These are phyloP conservation scores for Oryza longistaminata DNA, from an alignment of 176 grass and related monocot genomes.

Conservation along the genomic window DNA sequence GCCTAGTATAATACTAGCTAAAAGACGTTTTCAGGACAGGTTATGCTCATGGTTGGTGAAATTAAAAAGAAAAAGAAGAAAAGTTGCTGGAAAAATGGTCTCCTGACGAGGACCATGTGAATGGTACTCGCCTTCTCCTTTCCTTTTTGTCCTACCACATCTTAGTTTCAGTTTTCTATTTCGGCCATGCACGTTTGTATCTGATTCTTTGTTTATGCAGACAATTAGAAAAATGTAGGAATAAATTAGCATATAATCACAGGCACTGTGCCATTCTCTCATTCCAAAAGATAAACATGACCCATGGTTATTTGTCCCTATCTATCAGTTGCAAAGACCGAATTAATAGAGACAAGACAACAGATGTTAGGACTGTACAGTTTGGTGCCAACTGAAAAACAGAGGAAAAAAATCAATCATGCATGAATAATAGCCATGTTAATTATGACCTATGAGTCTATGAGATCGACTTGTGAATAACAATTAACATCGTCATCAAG, in stretches of 20 bases:
- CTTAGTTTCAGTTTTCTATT: not conserved
- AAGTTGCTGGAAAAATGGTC: slow-evolving; percentile 8
- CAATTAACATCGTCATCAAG: not conserved
- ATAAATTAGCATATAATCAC: not conserved
- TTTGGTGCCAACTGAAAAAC: not conserved
- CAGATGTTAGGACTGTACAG: not conserved
- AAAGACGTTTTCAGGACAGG: slow-evolving; percentile 35
- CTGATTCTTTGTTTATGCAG: not conserved
- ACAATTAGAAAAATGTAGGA: not conserved
- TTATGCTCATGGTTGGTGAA: slow-evolving; percentile 46
- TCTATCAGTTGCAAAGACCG: slow-evolving; percentile 9
- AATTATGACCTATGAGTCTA: not conserved
- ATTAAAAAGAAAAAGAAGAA: not conserved
- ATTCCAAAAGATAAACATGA: not conserved
- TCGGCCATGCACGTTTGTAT: not conserved
- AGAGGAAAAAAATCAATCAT: not conserved
- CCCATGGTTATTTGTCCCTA: slow-evolving; percentile 1
- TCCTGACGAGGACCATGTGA: slow-evolving; percentile 18
- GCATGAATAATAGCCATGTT: not conserved
- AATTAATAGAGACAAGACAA: not conserved
- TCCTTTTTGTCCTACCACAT: not conserved
- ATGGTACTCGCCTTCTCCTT: not conserved
- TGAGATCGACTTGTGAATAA: not conserved
- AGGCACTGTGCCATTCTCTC: not conserved
- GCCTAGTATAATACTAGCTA: slow-evolving; percentile 1